phyloP scores from a whole-genome alignment of 441 rosid species.

The Adansonia madagascariensis region DNA sequence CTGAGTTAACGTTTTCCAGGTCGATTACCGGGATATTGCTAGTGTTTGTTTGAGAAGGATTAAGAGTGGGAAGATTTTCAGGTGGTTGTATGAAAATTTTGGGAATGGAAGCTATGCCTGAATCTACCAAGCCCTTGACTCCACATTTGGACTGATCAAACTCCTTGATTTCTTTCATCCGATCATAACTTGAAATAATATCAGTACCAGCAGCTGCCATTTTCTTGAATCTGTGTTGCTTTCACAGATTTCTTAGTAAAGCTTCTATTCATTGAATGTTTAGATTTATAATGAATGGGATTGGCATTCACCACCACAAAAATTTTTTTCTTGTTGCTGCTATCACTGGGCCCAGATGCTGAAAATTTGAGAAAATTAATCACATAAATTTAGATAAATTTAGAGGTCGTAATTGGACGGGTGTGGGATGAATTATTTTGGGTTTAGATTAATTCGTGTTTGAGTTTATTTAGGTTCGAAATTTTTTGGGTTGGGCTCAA shows the following conservation, averaged over 20 bases:
- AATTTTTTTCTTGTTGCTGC: no score
- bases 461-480: no score
- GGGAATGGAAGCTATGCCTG: slow-evolving; percentile 37
- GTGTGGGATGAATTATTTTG: no score
- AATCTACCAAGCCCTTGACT: slow-evolving; percentile 36
- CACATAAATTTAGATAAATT: no score
- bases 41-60: neutral
- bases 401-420: no score
- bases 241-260: neutral
- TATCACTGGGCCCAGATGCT: no score
- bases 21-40: slow-evolving; percentile 3
- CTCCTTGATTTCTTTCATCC: slow-evolving; percentile 10
- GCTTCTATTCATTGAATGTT: no score
- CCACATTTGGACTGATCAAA: slow-evolving; percentile 35
- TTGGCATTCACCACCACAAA: no score
- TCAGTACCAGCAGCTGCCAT: neutral
- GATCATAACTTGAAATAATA: neutral
- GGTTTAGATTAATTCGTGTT: no score
- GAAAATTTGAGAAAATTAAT: no score
- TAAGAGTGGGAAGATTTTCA: neutral
- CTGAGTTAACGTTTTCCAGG: slow-evolving; percentile 15
- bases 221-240: neutral
- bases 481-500: no score
- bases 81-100: slow-evolving; percentile 12
- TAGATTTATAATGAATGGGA: no score